Base-by-base conservation (phyloP, 129 eudicot genomes). In the Chrysanthemum makinoi region DNA sequence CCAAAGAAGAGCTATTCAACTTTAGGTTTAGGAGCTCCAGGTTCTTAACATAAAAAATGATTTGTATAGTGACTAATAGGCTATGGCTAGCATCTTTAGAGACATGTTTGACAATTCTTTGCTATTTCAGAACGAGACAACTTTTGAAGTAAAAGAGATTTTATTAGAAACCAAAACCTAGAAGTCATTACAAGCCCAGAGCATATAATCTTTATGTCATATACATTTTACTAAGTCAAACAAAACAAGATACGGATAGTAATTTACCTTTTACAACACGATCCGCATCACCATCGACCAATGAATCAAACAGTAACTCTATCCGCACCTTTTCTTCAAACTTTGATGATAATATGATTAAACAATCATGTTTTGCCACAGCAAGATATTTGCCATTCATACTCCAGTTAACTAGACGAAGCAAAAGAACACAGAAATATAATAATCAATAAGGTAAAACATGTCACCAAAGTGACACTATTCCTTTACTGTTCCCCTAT, bases 351-450 rank as follows among this genome's bases (percentile, higher is more conserved):
- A 89, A 62, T 59, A 89, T 85, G 73, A 83, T 69, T 73, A 93
- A 56, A 49, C 59, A 75, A 52, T 76, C 89, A 61, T 80, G 72
- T 69, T 74, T 87, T 30, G 90, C 95, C 76, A 87, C 88, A 65
- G 90, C 98, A 74, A 93, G 53, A 57, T 75, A 81, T 56, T 83
- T 83, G n/a, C 91, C 98, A 66, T 77, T 66, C 50, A 68, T 66
- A 79, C 90, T 93, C 98, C 95, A 89, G 55, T 69, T 88, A 76
- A 89, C 96, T 93, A n/a, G n/a, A n/a, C n/a, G n/a, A n/a, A n/a
- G n/a, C 59, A 62, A 33, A 59, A 56, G 5, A 17, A 10, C 2
- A 15, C 50, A 24, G 16, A 22, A 10, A 50, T 2, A n/a, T n/a
- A n/a, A 9, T 50, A 50, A 49, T n/a, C 12, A n/a, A 43, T 20